Evolutionary conservation across 1,139 yeast species (phyloP), one percentile per base, ranked within the genome.

Genomic region (Saccharomyces hybrid): DNA sequence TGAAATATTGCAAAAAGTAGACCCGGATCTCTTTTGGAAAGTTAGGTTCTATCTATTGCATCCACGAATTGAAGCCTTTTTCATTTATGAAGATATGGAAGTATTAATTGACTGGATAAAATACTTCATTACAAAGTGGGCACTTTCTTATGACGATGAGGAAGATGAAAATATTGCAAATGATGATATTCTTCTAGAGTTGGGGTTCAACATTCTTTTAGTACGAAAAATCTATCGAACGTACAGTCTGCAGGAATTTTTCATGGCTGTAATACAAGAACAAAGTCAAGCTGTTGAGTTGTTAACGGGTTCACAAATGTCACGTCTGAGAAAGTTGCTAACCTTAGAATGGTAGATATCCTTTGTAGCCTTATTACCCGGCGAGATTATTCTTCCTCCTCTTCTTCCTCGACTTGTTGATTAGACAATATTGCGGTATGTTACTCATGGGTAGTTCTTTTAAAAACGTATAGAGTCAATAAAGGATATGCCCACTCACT

Each of bases 11-110:
- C 56, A 56, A 28, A 21, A 26, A 2, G 49, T 52, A 7, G 69
- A 64, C 48, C 53, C 34, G 2, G 64, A 65, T 31, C 52, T 62
- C 9, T 59, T 64, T 42, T 64, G 66, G 66, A 64, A 64, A 54
- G 47, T 61, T 4, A 59, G 54, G 4, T 38, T 61, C 7, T 58
- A 54, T 42, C 51, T 65, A 16, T 51, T 53, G 14, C 14, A 51
- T 9, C 38, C 52, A 8, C 48, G 46, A 27, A 51, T 58, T n/a
- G 52, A 54, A 47, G 44, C 56, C 2, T 52, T 56, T 50, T 53
- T 63, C 24, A 47, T 61, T 14, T 21, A 26, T 28, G 24, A 48
- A 49, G 46, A 26, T 42, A 47, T 21, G 16, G 48, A 16, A 26
- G 8, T 12, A 16, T 47, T 28, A 14, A 53, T 32, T 51, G 41